Evolutionary conservation across 2,329 filamentous ascomycete genomes (phyloP), one percentile per base, ranked within the genome.

Genomic region (Rhytidhysteron rufulum): DNA sequence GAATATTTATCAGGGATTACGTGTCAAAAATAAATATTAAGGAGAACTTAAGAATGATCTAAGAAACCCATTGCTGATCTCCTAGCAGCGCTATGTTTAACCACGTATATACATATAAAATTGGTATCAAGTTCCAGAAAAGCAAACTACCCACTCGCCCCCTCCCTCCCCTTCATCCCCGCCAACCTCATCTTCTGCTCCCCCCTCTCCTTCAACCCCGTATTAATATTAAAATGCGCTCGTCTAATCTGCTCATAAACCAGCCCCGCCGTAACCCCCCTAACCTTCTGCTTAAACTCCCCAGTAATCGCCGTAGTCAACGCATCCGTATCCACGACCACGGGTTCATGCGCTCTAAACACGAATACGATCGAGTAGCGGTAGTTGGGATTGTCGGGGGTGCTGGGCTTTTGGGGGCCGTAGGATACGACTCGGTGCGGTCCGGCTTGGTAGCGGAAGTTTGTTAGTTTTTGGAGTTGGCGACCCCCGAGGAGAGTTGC

Each of bases 181-280:
- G 31, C 33, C 4, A 54, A 3, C 15, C 49, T 52, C 37, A 40
- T 37, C 34, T 53, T 57, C 46, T 66, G 63, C 34, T 50, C 53
- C 24, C 62, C 54, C 20, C 63, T 43, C 42, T 65, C 62, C 11
- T 57, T 40, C 6, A 55, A 18, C 31, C 47, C 53, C 5, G 55
- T 58, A 43, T 66, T 66, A n/a, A 66, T 60, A 39, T 66, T 66
- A 38, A 59, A 66, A 50, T 64, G 60, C 29, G 46, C 47, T 2
- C 45, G 46, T 24, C 53, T 40, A 10, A 66, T 63, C 35, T 54
- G 37, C 22, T 54, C 50, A 33, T 60, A 66, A 42, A 63, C 39
- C 27, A 51, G 39, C 2, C 60, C 62, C 4, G 61, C 62, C 22
- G 53, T 63, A 9, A 58, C 35, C 2, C 45, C 57, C 1, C 42